Evolutionary conservation across 768 basidiomycete genomes (phyloP), one percentile per base, ranked within the genome.

Genomic region (Cyclocybe cylindracea): DNA sequence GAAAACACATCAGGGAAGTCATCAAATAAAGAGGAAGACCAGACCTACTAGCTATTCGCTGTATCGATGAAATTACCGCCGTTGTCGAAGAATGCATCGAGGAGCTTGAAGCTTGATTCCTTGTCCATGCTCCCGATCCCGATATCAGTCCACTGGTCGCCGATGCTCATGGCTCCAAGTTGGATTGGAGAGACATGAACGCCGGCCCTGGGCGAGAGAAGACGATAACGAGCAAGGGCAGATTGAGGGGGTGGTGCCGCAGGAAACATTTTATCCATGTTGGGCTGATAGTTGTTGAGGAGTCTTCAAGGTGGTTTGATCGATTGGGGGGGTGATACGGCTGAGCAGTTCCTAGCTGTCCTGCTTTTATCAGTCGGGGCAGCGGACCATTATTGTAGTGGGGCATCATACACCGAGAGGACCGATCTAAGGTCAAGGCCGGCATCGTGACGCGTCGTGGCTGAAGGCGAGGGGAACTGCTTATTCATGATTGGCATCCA

Each of bases 101-200:
- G 66, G 24, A 78, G 67, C 61, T 74, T 67, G 61, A 75, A 74
- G 11, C 69, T 63, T 8, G 57, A 45, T 41, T 74, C 69, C 58
- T 77, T 74, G 57, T 60, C 52, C 69, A 76, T 74, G 5, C 48
- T 45, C 2, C 75, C 73, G 52, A 72, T 55, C 10, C 44, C 7
- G 16, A 51, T 37, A 1, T 44, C 34, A 0, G 55, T 59, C 78
- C 77, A 78, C 44, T 73, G 66, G 50, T 78, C 71, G 6, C 78
- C 78, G 37, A 80, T 74, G 65, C 67, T 77, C 78, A 77, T 76
- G 5, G 69, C 79, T 2, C 80, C 79, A 24, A 82, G 72, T 31
- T 67, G 66, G 14, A 82, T 60, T 0, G 79, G 78, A 2, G 79
- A 82, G 11, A 80, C 80, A 39, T 71, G 74, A 36, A 80, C 63